phyloP scores from a whole-genome alignment of 192 early-diverging fungal genomes.

The Dissophora ornata region DNA sequence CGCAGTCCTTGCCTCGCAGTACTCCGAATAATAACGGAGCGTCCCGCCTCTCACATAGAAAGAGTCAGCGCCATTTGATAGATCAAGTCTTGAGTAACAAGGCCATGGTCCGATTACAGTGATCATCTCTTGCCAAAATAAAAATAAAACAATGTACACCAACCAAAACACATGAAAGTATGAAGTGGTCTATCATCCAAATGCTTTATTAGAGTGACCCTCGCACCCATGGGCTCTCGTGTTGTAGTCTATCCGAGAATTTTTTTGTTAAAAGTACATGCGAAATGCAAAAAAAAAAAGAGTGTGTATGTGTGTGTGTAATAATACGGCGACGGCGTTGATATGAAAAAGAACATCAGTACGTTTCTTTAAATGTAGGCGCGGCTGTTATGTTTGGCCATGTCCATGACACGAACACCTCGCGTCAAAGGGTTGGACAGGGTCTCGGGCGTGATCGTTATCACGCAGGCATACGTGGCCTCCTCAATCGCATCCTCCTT shows the following conservation, averaged over 20 bases:
- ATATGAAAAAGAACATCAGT: no score
- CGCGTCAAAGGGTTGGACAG: constrained; percentile 83
- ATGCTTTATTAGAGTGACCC: not conserved
- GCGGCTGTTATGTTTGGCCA: constrained; percentile 75
- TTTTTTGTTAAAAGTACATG: constrained; percentile 48
- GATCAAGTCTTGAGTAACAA: constrained; percentile 32
- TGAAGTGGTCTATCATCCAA: not conserved
- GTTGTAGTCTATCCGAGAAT: no score
- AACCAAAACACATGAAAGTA: no score
- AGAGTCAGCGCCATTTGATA: constrained; percentile 33
- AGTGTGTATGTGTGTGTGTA: no score
- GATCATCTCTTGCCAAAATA: no score
- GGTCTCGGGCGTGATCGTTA: constrained; percentile 88
- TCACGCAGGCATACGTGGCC: constrained; percentile 87
- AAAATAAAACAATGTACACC: no score
- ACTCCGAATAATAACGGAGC: no score
- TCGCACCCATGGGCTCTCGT: no score
- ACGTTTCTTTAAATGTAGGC: constrained; percentile 46
- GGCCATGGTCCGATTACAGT: not conserved
- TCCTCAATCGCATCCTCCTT: constrained; percentile 90
- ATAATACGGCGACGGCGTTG: not conserved
- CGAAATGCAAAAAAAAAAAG: constrained; percentile 20
- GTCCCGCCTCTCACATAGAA: constrained; percentile 28
- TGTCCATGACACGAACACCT: constrained; percentile 94
- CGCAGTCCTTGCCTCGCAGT: no score